A percentile compares a stretch with the other conserved stretches of the same genome.
These are phyloP conservation scores for Rickenella mellea DNA, from an alignment of 768 basidiomycete genomes.

Conservation along the genomic window DNA sequence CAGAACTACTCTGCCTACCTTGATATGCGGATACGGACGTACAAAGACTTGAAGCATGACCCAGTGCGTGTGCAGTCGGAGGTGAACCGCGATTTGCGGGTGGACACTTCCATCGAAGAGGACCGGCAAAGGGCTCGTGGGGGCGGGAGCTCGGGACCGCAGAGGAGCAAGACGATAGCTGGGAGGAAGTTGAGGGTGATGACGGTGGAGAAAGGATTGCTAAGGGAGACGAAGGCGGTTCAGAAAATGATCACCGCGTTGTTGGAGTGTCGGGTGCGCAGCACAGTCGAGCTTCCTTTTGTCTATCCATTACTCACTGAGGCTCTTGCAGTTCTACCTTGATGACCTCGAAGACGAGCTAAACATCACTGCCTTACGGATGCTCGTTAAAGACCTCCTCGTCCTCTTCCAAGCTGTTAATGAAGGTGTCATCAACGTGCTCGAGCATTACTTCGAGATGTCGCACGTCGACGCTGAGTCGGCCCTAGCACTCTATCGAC, in stretches of 20 bases:
- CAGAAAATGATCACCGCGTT: constrained; percentile 85
- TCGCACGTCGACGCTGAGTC: constrained; percentile 34
- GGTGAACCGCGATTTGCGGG: constrained; percentile 76
- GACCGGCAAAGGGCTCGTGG: constrained; percentile 30
- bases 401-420: constrained; percentile 95
- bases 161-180: constrained; percentile 66
- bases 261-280: constrained; percentile 77
- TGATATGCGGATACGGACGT: constrained; percentile 80
- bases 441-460: constrained; percentile 55
- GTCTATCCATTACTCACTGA: not conserved
- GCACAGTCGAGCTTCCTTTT: constrained; percentile 3
- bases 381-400: constrained; percentile 93
- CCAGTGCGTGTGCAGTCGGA: constrained; percentile 91
- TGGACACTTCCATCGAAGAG: constrained; percentile 54
- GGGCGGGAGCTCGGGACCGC: constrained; percentile 23
- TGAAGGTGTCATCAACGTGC: constrained; percentile 81
- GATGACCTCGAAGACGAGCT: constrained; percentile 92
- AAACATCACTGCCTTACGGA: constrained; percentile 76
- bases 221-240: constrained; percentile 86
- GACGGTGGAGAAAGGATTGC: constrained; percentile 91
- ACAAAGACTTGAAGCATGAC: constrained; percentile 88
- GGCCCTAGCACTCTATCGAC: constrained; percentile 37
- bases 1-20: constrained; percentile 84
- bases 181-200: constrained; percentile 82
- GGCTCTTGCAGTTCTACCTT: constrained; percentile 65